Base-by-base conservation (phyloP, 1,139 yeast genomes). In the Scheffersomyces stambukii region DNA sequence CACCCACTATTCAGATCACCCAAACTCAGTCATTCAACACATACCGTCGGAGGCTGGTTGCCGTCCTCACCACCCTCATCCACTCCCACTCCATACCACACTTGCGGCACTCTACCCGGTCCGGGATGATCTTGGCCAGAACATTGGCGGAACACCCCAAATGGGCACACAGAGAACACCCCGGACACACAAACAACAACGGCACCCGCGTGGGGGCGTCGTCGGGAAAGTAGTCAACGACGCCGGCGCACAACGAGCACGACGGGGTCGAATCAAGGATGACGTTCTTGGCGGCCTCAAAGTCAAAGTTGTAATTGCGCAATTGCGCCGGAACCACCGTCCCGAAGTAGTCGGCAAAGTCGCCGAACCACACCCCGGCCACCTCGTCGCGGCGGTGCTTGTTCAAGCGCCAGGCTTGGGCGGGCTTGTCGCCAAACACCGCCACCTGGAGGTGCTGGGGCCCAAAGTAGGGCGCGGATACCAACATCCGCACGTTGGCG, bases 401-500 rank as follows among this genome's bases (percentile, higher is more conserved):
- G 36, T 64, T 56, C 10, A 28, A 33, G 9, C 37, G 20, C 69
- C 69, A 65, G 2, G 30, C 32, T 5, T 43, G 35, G 24, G 47
- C 41, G 3, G 48, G 45, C 5, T 52, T 51, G 0, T 36, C 28
- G 31, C 55, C 58, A 34, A 71, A 70, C 16, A 72, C 46, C 9
- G 56, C 55, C 2, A 73, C 56, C n/a, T 43, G 45, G 20, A 75
- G 44, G 21, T 57, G 57, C 61, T 74, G 54, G 10, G 55, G 45
- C 1, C 42, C 40, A 43, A 78, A 78, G 23, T 65, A 69, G 2
- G 42, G 40, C 4, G 69, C 49, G 2, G 44, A 41, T 4, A 78
- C 28, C 12, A 83, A 52, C 19, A 73, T 48, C 25, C 76, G 54
- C 6, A 75, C 47, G 38, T 74, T 65, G 0, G 73, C 86, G 11